Conservation (phyloP, 768 basidiomycete species). For the Mycena vulgaris region DNA sequence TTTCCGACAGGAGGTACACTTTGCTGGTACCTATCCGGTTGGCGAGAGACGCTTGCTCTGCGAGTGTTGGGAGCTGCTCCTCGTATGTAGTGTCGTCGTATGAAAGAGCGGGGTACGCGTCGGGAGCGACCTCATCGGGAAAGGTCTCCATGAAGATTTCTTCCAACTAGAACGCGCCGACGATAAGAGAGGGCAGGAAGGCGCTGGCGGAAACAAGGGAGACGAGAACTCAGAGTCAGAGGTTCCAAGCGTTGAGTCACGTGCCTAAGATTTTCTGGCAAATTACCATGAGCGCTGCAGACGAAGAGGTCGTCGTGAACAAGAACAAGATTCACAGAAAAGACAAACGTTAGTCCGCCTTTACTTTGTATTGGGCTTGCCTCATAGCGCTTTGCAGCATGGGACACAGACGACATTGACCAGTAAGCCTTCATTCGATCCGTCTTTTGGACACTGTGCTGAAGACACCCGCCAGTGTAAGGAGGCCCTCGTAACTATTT, state of each 20-base stretch:
- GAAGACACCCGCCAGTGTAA: constrained; percentile 58
- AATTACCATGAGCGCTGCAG: constrained; percentile 53
- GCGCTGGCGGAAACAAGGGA: constrained; percentile 12
- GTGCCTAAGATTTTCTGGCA: neutral
- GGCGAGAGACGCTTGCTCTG: constrained; percentile 61
- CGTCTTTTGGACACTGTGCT: constrained; percentile 15
- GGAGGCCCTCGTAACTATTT: constrained; percentile 31
- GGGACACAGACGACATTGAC: constrained; percentile 99
- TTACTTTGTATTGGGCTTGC: neutral
- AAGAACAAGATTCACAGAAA: constrained; percentile 95
- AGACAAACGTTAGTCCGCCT: constrained; percentile 85
- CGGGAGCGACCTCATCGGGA: constrained; percentile 51
- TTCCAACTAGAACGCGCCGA: too few relatives aligned
- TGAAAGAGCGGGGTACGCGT: constrained; percentile 56
- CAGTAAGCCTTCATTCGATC: constrained; percentile 73
- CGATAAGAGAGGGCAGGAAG: neutral
- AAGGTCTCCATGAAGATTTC: constrained; percentile 64
- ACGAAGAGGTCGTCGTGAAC: constrained; percentile 66
- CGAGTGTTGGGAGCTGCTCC: constrained; percentile 63
- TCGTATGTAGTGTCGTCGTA: constrained; percentile 75
- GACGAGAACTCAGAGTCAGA: neutral
- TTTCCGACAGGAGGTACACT: constrained; percentile 84
- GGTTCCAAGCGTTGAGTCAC: constrained; percentile 6
- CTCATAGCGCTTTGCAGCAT: constrained; percentile 70
- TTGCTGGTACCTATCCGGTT: constrained; percentile 81